Evolutionary conservation across 2,329 filamentous ascomycete genomes (phyloP).

Genomic region (Trichoderma sp.): DNA sequence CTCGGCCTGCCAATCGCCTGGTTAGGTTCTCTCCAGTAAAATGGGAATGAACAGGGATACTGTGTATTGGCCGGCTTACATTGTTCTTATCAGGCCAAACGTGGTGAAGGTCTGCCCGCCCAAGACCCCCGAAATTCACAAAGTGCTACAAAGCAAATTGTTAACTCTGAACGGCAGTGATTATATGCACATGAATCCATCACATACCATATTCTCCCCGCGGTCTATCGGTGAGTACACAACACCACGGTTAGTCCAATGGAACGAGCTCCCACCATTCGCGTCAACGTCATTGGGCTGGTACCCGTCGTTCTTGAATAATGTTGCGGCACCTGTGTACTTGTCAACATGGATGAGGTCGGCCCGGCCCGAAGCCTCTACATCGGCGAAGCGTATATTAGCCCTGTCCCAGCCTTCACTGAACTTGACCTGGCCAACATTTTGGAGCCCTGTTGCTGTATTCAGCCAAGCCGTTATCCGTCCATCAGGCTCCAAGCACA

Average conservation of each 20-base stretch:
- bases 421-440: not conserved
- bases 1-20: not conserved
- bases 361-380: constrained; percentile 1
- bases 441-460: not conserved
- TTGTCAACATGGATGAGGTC: not conserved
- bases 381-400: not conserved
- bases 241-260: not conserved
- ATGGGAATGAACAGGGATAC: not conserved
- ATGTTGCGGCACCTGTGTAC: not conserved
- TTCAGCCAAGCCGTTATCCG: not conserved
- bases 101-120: not conserved
- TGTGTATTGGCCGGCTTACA: not conserved
- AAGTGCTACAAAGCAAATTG: not conserved
- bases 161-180: not conserved
- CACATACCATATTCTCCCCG: not conserved
- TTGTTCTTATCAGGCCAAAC: not conserved
- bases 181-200: not conserved
- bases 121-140: not conserved
- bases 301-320: not conserved
- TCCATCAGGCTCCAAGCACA: not conserved
- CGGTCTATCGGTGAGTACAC: not conserved
- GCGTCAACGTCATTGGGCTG: not conserved
- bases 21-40: not conserved
- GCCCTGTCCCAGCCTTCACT: not conserved
- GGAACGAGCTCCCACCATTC: not conserved